phyloP scores from a whole-genome alignment of 305 asterid species.

The Rubia tinctorum region DNA sequence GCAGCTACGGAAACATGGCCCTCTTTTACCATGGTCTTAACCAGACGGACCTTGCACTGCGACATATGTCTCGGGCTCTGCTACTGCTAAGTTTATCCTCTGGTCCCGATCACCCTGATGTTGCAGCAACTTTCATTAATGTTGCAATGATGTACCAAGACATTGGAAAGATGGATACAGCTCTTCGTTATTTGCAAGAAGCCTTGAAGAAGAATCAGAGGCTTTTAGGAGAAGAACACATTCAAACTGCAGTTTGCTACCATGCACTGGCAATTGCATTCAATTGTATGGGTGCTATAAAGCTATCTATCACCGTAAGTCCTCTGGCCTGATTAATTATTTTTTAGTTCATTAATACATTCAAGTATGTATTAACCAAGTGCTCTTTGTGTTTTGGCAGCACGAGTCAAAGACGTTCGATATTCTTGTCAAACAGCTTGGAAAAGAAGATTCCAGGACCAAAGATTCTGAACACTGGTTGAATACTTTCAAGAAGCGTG shows the following conservation, averaged over 20 bases:
- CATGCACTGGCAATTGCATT: slow-evolving; percentile 98
- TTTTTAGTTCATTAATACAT: slow-evolving; percentile 6
- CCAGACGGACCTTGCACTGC: slow-evolving; percentile 93
- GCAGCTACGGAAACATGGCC: slow-evolving; percentile 99
- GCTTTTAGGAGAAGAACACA: slow-evolving; percentile 87
- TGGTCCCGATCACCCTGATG: slow-evolving; percentile 98
- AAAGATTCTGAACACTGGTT: slow-evolving; percentile 91
- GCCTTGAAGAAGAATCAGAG: slow-evolving; percentile 91
- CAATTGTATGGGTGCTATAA: slow-evolving; percentile 88
- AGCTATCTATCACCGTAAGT: slow-evolving; percentile 86
- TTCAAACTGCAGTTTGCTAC: slow-evolving; percentile 98
- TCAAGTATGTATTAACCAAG: slow-evolving; percentile 4
- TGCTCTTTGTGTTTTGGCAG: slow-evolving; percentile 32
- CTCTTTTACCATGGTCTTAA: slow-evolving; percentile 91
- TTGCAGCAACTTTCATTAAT: slow-evolving; percentile 91
- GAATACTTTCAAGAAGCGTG: slow-evolving; percentile 88
- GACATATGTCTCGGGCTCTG: slow-evolving; percentile 91
- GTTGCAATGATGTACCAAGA: slow-evolving; percentile 99
- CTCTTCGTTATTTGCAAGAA: slow-evolving; percentile 96
- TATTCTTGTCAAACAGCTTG: slow-evolving; percentile 91
- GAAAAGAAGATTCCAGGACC: slow-evolving; percentile 94
- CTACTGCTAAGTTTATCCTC: slow-evolving; percentile 76
- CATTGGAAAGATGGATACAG: slow-evolving; percentile 83
- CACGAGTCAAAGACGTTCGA: slow-evolving; percentile 93
- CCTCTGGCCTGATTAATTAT: slow-evolving; percentile 8